phyloP scores from a whole-genome alignment of 306 rosid genomes.

The Castanea mollissima region DNA sequence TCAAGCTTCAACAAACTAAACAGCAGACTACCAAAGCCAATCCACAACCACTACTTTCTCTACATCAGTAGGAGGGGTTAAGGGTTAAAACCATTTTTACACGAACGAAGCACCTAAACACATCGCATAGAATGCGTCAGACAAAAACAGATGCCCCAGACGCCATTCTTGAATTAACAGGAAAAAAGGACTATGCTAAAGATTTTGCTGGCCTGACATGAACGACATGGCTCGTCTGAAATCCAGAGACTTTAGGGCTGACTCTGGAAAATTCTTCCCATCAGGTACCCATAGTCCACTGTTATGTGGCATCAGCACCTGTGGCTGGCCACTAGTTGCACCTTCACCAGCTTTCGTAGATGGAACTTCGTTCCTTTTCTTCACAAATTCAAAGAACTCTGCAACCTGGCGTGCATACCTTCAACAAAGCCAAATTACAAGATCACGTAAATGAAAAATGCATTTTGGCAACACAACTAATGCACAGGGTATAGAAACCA shows the following conservation, averaged over 20 bases:
- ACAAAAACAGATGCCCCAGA: constrained; percentile 1
- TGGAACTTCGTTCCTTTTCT: constrained; percentile 62
- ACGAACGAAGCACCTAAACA: constrained; percentile 34
- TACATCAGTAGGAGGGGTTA: constrained; percentile 38
- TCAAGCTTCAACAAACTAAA: constrained; percentile 11
- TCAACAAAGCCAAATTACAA: constrained; percentile 29
- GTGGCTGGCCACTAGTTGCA: constrained; percentile 42
- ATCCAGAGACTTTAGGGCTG: constrained; percentile 59
- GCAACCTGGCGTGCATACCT: constrained; percentile 98
- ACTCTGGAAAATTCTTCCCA: constrained; percentile 55
- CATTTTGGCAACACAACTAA: not conserved
- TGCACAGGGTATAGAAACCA: not conserved
- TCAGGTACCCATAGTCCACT: constrained; percentile 76
- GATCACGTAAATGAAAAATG: not conserved
- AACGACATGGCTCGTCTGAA: constrained; percentile 68
- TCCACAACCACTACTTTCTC: constrained; percentile 30
- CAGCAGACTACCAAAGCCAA: constrained; percentile 14
- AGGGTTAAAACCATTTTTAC: constrained; percentile 38
- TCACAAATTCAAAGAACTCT: constrained; percentile 86
- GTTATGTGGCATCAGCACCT: constrained; percentile 54
- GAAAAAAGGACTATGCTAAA: not conserved
- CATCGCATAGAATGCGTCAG: constrained; percentile 24
- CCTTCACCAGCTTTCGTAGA: constrained; percentile 41
- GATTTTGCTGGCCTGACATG: constrained; percentile 51
- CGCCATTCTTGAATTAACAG: not conserved